phyloP scores from a whole-genome alignment of 164 flowering plant species.

The Nelumbo lutea region DNA sequence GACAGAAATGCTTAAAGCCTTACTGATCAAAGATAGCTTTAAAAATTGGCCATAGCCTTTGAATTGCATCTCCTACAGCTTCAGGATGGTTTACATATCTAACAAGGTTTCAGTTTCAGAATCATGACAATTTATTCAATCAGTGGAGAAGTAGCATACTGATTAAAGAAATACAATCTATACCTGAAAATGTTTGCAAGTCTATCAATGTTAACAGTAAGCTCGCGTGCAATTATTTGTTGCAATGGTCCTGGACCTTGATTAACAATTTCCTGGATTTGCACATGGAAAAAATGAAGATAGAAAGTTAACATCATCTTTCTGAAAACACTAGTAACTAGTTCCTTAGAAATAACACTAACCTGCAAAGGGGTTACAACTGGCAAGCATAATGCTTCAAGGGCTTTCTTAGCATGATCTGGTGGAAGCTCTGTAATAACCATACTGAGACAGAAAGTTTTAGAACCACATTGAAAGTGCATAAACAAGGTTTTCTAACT shows the following conservation, averaged over 20 bases:
- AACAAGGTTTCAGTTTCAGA: conserved; percentile 10
- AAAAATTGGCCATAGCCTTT: conserved; percentile 91
- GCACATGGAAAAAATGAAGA: conserved; percentile 7
- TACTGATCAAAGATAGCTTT: conserved; percentile 92
- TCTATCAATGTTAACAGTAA: conserved; percentile 90
- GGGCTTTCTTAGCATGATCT: conserved; percentile 80
- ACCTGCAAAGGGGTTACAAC: conserved; percentile 86
- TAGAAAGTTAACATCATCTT: neutral
- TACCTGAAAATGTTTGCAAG: conserved; percentile 91
- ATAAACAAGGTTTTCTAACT: neutral
- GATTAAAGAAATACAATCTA: neutral
- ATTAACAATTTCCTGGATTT: conserved; percentile 64
- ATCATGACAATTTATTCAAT: conserved; percentile 2
- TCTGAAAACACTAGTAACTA: neutral
- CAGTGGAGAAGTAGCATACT: neutral
- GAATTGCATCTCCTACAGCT: conserved; percentile 96
- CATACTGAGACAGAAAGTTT: conserved; percentile 47
- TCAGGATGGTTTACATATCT: conserved; percentile 94
- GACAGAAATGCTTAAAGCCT: conserved; percentile 18
- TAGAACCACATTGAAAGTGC: neutral
- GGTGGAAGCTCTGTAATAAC: conserved; percentile 94
- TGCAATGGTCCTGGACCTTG: conserved; percentile 68
- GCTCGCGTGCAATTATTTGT: conserved; percentile 71
- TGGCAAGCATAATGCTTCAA: conserved; percentile 84
- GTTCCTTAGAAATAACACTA: conserved; percentile 9